A percentile compares a stretch with the other conserved stretches of the same genome.
Conservation (phyloP, 1,284 basidiomycete species). For the Paramarasmius palmivorus region DNA sequence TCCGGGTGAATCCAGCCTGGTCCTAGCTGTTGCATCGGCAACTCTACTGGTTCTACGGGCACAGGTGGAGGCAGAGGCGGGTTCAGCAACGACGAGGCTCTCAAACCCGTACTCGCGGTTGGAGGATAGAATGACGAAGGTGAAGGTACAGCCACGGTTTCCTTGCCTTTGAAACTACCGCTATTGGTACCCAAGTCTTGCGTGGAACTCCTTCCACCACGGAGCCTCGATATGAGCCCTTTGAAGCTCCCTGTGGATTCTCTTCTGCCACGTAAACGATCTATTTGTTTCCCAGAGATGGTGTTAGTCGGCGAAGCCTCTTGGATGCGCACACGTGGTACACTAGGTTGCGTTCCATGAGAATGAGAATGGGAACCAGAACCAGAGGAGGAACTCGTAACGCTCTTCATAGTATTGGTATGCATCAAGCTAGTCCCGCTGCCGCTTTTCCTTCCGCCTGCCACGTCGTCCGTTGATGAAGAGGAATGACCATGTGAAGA, state of each 20-base stretch:
- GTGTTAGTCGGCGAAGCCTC: neutral
- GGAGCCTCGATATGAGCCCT: conserved; percentile 8
- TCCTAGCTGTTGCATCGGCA: neutral
- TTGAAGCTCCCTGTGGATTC: neutral
- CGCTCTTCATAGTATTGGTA: conserved; percentile 2
- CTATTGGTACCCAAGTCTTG: neutral
- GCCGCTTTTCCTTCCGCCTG: conserved; percentile 1
- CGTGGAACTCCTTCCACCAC: conserved; percentile 10
- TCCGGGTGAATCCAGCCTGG: neutral
- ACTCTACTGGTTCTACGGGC: neutral
- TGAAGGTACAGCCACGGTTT: neutral
- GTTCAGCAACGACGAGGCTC: conserved; percentile 10
- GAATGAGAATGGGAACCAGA: conserved; percentile 9
- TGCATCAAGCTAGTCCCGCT: neutral
- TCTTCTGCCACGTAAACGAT: neutral
- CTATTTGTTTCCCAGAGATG: neutral
- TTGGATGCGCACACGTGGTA: neutral
- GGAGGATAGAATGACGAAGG: conserved; percentile 10
- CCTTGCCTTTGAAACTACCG: neutral
- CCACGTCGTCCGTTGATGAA: neutral
- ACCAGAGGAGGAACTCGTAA: conserved; percentile 5
- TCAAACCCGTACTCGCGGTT: neutral
- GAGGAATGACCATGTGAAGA: conserved; percentile 9
- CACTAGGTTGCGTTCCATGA: neutral
- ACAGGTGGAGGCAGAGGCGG: conserved; percentile 5